These are phyloP conservation scores for Geoglossum glabrum DNA, from an alignment of 495 filamentous ascomycete species.

Conservation along the genomic window DNA sequence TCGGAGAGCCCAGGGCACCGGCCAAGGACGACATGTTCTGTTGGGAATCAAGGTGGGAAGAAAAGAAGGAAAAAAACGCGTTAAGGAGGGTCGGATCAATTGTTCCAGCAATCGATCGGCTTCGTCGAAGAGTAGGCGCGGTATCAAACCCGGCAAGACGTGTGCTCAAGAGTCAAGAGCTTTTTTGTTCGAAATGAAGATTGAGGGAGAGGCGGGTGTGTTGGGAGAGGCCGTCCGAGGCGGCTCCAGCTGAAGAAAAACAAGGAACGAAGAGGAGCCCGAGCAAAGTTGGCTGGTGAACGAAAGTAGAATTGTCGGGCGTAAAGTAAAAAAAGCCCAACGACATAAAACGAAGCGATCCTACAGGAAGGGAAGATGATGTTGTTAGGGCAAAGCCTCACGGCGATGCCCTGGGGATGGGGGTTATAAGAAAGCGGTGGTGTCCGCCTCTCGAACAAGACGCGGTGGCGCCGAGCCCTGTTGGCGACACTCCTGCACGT, in stretches of 20 bases:
- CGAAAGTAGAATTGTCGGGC: constrained; percentile 31
- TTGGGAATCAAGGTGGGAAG: neutral
- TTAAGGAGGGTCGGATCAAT: neutral
- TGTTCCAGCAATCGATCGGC: constrained; percentile 1
- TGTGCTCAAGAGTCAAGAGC: neutral
- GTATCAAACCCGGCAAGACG: neutral
- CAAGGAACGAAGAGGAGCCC: constrained; percentile 33
- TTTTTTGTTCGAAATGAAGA: neutral
- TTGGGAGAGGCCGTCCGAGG: constrained; percentile 22
- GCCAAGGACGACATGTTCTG: neutral
- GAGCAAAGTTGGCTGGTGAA: constrained; percentile 35
- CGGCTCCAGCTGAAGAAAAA: constrained; percentile 25
- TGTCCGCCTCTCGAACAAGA: neutral
- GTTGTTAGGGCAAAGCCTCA: neutral
- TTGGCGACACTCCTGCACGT: neutral
- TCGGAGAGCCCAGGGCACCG: neutral
- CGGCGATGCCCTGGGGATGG: neutral
- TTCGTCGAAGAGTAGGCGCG: neutral
- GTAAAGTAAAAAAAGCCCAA: neutral
- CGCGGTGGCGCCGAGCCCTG: neutral
- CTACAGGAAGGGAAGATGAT: neutral
- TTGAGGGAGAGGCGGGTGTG: neutral
- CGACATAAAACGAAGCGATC: neutral
- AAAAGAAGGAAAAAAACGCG: neutral
- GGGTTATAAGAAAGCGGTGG: neutral